These are phyloP conservation scores for Fusarium metavorans DNA, from an alignment of 2,329 filamentous ascomycete genomes.

Conservation along the genomic window DNA sequence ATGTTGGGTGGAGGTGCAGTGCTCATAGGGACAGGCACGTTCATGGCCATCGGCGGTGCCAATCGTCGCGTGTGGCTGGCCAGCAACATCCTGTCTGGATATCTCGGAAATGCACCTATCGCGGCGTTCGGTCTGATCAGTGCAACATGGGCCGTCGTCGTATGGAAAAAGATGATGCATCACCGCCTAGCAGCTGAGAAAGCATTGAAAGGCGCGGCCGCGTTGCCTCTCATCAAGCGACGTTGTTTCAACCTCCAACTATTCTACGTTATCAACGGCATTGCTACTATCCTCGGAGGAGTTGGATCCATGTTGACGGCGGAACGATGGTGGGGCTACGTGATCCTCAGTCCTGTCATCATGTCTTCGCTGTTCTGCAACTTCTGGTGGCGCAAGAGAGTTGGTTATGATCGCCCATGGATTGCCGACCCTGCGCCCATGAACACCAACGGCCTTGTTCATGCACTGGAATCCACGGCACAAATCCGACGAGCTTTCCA, in stretches of 20 bases:
- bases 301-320: slow-evolving; percentile 63
- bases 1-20: slow-evolving; percentile 63
- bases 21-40: slow-evolving; percentile 63
- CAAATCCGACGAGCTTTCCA: slow-evolving; percentile 17
- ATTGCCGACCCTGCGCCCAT: background rate
- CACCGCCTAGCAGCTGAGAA: slow-evolving; percentile 49
- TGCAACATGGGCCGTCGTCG: slow-evolving; percentile 59
- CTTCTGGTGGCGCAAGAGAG: slow-evolving; percentile 58
- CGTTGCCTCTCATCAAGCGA: slow-evolving; percentile 47
- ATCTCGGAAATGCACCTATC: slow-evolving; percentile 64
- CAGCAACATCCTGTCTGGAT: slow-evolving; percentile 67
- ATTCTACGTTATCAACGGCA: slow-evolving; percentile 59
- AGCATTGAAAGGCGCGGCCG: slow-evolving; percentile 41
- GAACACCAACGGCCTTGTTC: background rate
- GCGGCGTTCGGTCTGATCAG: slow-evolving; percentile 63
- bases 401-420: slow-evolving; percentile 55
- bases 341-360: slow-evolving; percentile 64
- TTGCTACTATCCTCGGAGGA: slow-evolving; percentile 60
- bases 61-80: slow-evolving; percentile 55
- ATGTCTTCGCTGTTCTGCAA: slow-evolving; percentile 59
- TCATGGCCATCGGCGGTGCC: slow-evolving; percentile 65
- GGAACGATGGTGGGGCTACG: slow-evolving; percentile 65
- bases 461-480: slow-evolving; percentile 20
- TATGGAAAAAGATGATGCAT: slow-evolving; percentile 54
- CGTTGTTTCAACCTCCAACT: slow-evolving; percentile 54